phyloP scores from a whole-genome alignment of 2,329 filamentous ascomycete species.

The Cladophialophora yegresii region DNA sequence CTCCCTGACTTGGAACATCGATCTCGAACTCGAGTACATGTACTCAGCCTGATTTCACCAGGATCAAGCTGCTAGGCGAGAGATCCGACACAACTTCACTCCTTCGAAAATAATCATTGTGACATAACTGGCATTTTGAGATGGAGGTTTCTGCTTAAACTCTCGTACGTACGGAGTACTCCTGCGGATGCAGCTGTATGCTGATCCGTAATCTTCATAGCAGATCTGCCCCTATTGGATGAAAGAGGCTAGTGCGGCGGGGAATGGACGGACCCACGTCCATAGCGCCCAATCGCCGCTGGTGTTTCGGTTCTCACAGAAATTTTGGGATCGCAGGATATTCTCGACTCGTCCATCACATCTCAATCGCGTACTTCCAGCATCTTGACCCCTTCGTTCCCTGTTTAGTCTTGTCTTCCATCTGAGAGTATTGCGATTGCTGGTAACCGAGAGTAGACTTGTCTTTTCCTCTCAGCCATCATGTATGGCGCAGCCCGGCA shows the following conservation, averaged over 20 bases:
- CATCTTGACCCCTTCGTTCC: not conserved
- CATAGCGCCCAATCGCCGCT: slow-evolving; percentile 1
- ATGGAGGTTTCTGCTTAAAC: not conserved
- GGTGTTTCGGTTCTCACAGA: slow-evolving; percentile 11
- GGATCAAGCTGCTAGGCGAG: not conserved
- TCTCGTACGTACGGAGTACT: too few species aligned
- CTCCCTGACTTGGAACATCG: not conserved
- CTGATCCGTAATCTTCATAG: too few species aligned
- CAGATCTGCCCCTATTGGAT: not conserved
- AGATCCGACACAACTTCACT: too few species aligned
- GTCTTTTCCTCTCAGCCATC: slow-evolving; percentile 36
- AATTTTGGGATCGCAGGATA: slow-evolving; percentile 13
- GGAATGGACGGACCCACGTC: not conserved
- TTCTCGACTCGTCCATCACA: slow-evolving; percentile 1
- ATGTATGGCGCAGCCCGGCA: slow-evolving; percentile 32
- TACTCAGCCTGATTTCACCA: not conserved
- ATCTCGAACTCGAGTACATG: not conserved
- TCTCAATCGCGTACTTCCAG: not conserved
- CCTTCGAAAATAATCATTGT: too few species aligned
- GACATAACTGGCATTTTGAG: not conserved
- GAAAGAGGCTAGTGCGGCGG: not conserved
- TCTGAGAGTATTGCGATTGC: not conserved
- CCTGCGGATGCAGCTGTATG: too few species aligned
- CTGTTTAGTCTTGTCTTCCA: not conserved
- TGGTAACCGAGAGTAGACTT: not conserved